Base-by-base conservation (phyloP, 1,284 basidiomycete genomes). In the Leccinum solheimii region DNA sequence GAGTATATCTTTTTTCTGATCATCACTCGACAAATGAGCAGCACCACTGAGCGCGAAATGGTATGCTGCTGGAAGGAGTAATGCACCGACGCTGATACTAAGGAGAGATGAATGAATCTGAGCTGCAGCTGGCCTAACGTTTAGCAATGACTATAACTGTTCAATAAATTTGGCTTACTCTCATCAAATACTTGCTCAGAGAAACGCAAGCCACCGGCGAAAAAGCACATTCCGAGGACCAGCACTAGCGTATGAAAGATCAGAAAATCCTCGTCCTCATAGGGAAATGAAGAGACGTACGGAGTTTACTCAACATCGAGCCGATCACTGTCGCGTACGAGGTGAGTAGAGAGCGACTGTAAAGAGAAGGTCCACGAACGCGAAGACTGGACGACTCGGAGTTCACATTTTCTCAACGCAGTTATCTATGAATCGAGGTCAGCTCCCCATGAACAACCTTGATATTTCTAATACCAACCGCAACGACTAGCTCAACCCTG, bases 41-140 rank as follows among this genome's bases (percentile, higher is more conserved):
- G 67, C 71, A 16, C 70, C 78, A 54, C 82, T 81, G 26, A 90
- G 72, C 2, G 85, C 78, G 63, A 90, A 88, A 69, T 91, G 87
- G 70, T 88, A 92, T 1, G 84, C 89, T 2, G 85, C 89, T 1
- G 94, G 95, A 11, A 97, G 78, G 21, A 95, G 80, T 49, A 96
- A 79, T 43, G 90, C 92, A 45, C 87, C 85, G 38, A 92, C 90
- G 56, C 91, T 88, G 62, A 95, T 84, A 65, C 86, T 91, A 30
- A 97, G 79, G 11, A 96, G 77, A 3, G 92, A 92, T 23, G 91
- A 92, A 69, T 95, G 90, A 51, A 94, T 81, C 68, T 94, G 91
- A 2, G 84, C 88, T 0, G 92, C 89, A 59, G 91, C 91, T 84
- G 71, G 30, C 36, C 19, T 45, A 36, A 52, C 16, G 19, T 6